Conservation (phyloP, 352 stramenopile genomes). For the Phytophthora fragariae region DNA sequence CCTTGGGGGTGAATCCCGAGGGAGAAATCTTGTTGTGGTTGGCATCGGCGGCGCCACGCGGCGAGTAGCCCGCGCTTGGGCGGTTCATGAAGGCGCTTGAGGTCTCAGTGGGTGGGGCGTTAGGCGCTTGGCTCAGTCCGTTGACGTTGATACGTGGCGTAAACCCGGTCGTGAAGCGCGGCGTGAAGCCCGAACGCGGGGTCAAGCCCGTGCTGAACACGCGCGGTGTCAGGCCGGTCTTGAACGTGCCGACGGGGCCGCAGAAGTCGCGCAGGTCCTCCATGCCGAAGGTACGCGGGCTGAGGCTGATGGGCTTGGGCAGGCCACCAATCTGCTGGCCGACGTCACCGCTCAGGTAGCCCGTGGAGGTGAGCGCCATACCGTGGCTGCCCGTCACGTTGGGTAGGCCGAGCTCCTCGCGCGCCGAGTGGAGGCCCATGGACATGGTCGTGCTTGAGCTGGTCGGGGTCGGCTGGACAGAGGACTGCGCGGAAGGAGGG, state of each 20-base stretch:
- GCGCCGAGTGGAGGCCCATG: constrained; percentile 75
- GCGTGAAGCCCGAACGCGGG: constrained; percentile 83
- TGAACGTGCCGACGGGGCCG: constrained; percentile 80
- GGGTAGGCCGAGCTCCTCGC: constrained; percentile 73
- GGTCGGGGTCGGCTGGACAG: constrained; percentile 15
- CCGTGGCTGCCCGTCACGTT: constrained; percentile 51
- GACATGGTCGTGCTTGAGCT: constrained; percentile 54
- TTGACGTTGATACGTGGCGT: constrained; percentile 72
- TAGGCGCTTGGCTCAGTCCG: constrained; percentile 50
- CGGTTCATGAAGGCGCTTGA: constrained; percentile 48
- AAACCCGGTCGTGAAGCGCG: constrained; percentile 81
- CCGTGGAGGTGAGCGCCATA: constrained; percentile 38
- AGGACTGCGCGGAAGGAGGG: constrained; percentile 27
- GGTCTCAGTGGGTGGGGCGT: constrained; percentile 51
- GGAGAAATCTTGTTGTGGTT: constrained; percentile 80
- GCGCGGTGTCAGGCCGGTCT: constrained; percentile 82
- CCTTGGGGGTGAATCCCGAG: constrained; percentile 82
- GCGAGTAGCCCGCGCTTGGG: constrained; percentile 63
- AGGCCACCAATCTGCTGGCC: constrained; percentile 43
- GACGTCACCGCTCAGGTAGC: constrained; percentile 49
- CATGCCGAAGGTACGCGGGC: constrained; percentile 84
- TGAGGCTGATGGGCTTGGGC: constrained; percentile 80
- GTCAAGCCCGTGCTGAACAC: constrained; percentile 86
- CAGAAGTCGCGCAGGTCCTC: constrained; percentile 88
- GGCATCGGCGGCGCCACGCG: constrained; percentile 45